Base-by-base conservation (phyloP, 2,329 filamentous ascomycete species). In the Diaporthe humulicola region DNA sequence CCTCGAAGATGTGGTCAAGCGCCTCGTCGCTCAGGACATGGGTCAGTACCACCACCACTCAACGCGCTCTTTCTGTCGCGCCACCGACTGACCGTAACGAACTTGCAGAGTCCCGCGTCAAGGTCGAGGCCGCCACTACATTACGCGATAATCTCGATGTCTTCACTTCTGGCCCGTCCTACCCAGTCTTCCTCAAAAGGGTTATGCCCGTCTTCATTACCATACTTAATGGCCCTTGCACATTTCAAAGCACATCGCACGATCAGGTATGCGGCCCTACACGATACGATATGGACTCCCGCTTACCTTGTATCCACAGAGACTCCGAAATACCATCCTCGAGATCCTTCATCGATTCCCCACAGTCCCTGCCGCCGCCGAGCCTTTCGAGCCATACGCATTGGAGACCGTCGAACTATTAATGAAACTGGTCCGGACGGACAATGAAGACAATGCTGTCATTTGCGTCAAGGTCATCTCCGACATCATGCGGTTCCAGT, bases 401-500 rank as follows among this genome's bases (percentile, higher is more conserved):
- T 90, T 92, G 77, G 95, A 97, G 81, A 93, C 98, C 76, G 95
- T 98, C 75, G 96, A 98, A 81, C 89, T 98, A 78, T 89, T 98
- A 77, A 96, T 98, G 92, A 90, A 91, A 72, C 87, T 99, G 74
- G 95, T 98, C 75, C 92, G 93, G 78, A 93, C 92, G 56, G 97
- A 99, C 84, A 99, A 99, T 80, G 97, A 99, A 85, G 97, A 99
- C 77, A 99, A 99, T 88, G 97, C 96, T 2, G 95, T 97, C n/a
- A 87, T 99, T 77, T 98, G 96, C 82, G 95, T 99, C 86, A 99
- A 99, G 88, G 98, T 96, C 19, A 95, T 98, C 70, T 98, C 98
- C 87, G 97, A 99, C 82, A 93, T 98, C 77, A 95, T 98, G 89
- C 93, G 97, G 66, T 95, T 98, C 81, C 96, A 98, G 84, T 91